Conservation (phyloP, 2,329 filamentous ascomycete genomes). For the Nemania abortiva region DNA sequence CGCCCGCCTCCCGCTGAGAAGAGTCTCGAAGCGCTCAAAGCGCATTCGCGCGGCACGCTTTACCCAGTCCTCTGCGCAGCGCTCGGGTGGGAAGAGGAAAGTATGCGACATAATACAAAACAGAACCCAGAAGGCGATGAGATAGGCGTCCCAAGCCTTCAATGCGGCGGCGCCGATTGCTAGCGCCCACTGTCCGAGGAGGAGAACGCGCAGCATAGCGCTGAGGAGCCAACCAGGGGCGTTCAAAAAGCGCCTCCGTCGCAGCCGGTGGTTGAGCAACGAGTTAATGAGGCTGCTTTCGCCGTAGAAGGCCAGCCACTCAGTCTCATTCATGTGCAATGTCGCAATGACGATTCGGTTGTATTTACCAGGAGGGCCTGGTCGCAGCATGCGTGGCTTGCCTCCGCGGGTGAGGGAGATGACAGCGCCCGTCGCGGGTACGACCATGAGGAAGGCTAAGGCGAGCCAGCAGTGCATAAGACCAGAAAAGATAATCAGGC, state of each 20-base stretch:
- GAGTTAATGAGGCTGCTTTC: slow-evolving; percentile 16
- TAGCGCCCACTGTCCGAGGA: slow-evolving; percentile 21
- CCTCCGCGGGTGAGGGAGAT: slow-evolving; percentile 5
- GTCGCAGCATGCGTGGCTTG: slow-evolving; percentile 3
- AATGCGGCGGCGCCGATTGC: slow-evolving; percentile 14
- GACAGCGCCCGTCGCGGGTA: slow-evolving; percentile 4
- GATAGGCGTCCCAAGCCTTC: slow-evolving; percentile 23
- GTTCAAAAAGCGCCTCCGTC: neutral
- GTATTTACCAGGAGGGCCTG: slow-evolving; percentile 3
- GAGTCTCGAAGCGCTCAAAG: slow-evolving; percentile 1
- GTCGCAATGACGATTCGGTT: slow-evolving; percentile 8
- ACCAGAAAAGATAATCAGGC: neutral
- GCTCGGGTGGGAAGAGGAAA: neutral
- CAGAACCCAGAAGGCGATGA: slow-evolving; percentile 18
- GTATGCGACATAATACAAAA: slow-evolving; percentile 22
- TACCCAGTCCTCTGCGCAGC: slow-evolving; percentile 7
- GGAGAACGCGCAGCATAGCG: slow-evolving; percentile 10
- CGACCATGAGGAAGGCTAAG: slow-evolving; percentile 13
- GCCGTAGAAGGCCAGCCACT: slow-evolving; percentile 20
- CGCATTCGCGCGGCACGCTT: neutral
- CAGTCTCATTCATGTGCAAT: slow-evolving; percentile 11
- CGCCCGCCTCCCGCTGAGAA: slow-evolving; percentile 6
- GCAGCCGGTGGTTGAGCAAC: slow-evolving; percentile 14
- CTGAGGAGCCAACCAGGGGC: neutral
- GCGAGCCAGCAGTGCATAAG: slow-evolving; percentile 13